Evolutionary conservation across 176 grass and related monocot genomes (phyloP), one percentile per base, ranked within the genome.

Genomic region (Raddia distichophylla): DNA sequence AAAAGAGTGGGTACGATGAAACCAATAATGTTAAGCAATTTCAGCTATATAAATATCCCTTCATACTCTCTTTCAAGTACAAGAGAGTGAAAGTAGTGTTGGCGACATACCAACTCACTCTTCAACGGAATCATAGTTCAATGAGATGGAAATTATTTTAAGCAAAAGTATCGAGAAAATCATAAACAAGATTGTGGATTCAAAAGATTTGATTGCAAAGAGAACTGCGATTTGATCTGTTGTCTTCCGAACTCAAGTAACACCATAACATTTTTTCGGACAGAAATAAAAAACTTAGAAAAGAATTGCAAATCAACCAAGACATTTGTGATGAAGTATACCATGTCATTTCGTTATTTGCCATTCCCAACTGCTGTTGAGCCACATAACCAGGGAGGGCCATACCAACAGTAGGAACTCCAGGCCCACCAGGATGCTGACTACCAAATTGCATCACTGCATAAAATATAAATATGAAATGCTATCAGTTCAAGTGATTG

Each of bases 361-460:
- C 87, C 88, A 93, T 89, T 57, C 97, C 97, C 78, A 95, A 77
- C 76, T 98, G 96, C 67, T 92, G 93, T 68, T 91, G 90, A 87
- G 93, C 83, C 54, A 99, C 97, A 86, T 96, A 96, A 37, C 97
- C 97, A 66, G 97, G 97, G 22, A 99, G 87, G 77, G 93, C 91
- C 89, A 99, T 99, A 40, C 97, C 93, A 75, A 93, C 68, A 65
- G 90, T 80, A 84, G 94, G 92, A 90, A 91, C 93, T 69, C 93
- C 97, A 77, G 65, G 74, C 57, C 88, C 88, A 83, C 91, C 83
- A 77, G 90, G 87, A 83, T 93, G 93, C 67, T 95, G 97, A 18
- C 93, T 83, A 1, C 82, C 88, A 90, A 99, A 93, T 79, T 99
- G 93, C 97, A 99, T 96, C 64, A 96, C 91, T 98, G 61, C 51